Base-by-base conservation (phyloP, 140 eudicot genomes). In the Anethum foeniculum region DNA sequence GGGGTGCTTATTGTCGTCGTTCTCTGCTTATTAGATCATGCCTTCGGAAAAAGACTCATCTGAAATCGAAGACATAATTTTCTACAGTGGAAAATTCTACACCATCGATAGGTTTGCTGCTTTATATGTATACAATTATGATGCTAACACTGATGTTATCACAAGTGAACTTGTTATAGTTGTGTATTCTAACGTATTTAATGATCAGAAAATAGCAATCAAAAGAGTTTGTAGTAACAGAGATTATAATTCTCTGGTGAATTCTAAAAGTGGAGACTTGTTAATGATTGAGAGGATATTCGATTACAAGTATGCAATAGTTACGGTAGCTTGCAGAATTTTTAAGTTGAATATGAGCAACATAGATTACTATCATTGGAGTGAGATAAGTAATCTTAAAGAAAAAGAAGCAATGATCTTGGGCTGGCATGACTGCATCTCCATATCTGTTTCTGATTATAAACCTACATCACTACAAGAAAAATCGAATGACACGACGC, bases 281-380 rank as follows among this genome's bases (percentile, higher is more conserved):
- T 62, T 62, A 15, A 62, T 25, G 69, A 62, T 62, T 62, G 25
- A 62, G 34, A 25, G 69, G 69, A 25, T 25, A 62, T 62, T 62
- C 36, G 3, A 25, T 62, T 4, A 62, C 0, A 62, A 10, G 27
- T 25, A 2, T 62, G 0, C 16, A 62, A 62, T 34, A 62, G 69
- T 62, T 25, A 62, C 69, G 14, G 34, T 0, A 62, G 28, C 18
- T 62, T 62, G 69, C 69, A 10, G 32, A 5, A 25, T 62, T 10
- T 62, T 8, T 62, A 62, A 62, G 69, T 62, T 62, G 69, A 62
- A 62, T 62, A 25, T 62, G 69, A 62, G 69, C 69, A 62, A 62
- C 69, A 25, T 62, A 62, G 69, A 25, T 62, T 62, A 62, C 69
- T 62, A 62, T 30, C 28, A 10, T 5, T 62, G 69, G 69, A 62